phyloP scores from a whole-genome alignment of 805 yeast species.

The Ogataea siamensis region DNA sequence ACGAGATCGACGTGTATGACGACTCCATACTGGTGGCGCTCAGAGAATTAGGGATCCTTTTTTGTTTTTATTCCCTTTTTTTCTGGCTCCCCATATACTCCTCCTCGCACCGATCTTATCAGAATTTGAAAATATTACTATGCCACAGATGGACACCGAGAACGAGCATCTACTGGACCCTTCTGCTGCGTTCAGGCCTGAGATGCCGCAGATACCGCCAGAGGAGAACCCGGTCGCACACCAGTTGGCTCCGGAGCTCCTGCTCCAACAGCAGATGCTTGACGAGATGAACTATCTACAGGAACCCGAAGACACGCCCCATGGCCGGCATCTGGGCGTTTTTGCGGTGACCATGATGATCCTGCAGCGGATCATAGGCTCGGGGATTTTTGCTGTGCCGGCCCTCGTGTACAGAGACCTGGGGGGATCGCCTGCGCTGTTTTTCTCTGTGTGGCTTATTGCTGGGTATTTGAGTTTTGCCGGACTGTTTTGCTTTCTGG shows the following conservation, averaged over 20 bases:
- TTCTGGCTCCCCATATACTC: neutral
- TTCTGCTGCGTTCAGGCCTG: neutral
- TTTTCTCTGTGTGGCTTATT: constrained; percentile 60
- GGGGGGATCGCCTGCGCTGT: constrained; percentile 64
- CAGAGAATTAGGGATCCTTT: neutral
- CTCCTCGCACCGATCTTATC: constrained; percentile 9
- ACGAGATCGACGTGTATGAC: constrained; percentile 13
- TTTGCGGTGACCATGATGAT: constrained; percentile 64
- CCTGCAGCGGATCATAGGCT: constrained; percentile 69
- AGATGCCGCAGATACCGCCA: neutral
- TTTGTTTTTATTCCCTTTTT: constrained; percentile 1
- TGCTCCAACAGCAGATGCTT: constrained; percentile 16
- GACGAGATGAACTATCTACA: constrained; percentile 28
- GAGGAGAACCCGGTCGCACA: constrained; percentile 2
- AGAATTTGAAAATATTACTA: neutral
- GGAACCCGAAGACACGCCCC: constrained; percentile 54
- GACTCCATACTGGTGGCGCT: constrained; percentile 3
- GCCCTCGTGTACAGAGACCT: constrained; percentile 62
- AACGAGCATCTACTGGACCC: neutral
- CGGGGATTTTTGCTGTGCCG: constrained; percentile 76
- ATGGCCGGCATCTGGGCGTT: constrained; percentile 71
- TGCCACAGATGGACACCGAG: constrained; percentile 1
- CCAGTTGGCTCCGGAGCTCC: constrained; percentile 12
- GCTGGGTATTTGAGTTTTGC: constrained; percentile 63
- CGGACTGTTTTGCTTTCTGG: constrained; percentile 65